Conservation (phyloP, 1,139 yeast genomes). For the Chernovozyma aurita region DNA sequence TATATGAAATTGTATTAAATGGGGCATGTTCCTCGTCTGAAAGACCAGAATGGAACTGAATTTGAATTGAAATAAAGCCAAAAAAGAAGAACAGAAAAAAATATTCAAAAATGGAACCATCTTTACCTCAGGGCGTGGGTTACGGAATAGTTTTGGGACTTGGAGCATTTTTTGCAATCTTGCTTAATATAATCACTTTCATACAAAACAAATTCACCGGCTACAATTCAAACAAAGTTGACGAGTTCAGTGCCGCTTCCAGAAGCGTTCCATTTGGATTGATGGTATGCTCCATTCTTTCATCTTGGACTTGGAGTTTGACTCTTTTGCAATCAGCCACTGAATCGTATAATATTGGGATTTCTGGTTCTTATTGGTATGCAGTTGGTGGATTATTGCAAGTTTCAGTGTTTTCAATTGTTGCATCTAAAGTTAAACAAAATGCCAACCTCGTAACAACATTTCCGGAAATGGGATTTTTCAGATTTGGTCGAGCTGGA, state of each 20-base stretch:
- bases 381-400: conserved; percentile 33
- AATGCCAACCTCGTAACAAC: conserved; percentile 37
- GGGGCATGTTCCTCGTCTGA: too few species aligned
- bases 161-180: conserved; percentile 29
- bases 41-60: too few species aligned
- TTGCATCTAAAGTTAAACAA: conserved; percentile 34
- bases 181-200: conserved; percentile 27
- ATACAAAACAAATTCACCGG: conserved; percentile 25
- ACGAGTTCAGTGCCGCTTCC: conserved; percentile 35
- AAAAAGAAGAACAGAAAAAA: too few species aligned
- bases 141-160: conserved; percentile 32
- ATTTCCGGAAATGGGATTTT: conserved; percentile 34
- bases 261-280: conserved; percentile 30
- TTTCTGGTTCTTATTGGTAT: conserved; percentile 30
- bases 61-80: too few species aligned
- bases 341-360: conserved; percentile 16
- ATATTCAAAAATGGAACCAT: conserved; percentile 21
- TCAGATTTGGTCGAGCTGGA: conserved; percentile 33
- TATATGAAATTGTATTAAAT: too few species aligned
- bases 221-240: conserved; percentile 23
- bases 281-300: conserved; percentile 28
- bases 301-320: conserved; percentile 36
- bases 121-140: conserved; percentile 32
- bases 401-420: conserved; percentile 31
- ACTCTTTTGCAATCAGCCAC: conserved; percentile 31